These are phyloP conservation scores for Termitomyces sp. DNA, from an alignment of 768 basidiomycete genomes.

Conservation along the genomic window DNA sequence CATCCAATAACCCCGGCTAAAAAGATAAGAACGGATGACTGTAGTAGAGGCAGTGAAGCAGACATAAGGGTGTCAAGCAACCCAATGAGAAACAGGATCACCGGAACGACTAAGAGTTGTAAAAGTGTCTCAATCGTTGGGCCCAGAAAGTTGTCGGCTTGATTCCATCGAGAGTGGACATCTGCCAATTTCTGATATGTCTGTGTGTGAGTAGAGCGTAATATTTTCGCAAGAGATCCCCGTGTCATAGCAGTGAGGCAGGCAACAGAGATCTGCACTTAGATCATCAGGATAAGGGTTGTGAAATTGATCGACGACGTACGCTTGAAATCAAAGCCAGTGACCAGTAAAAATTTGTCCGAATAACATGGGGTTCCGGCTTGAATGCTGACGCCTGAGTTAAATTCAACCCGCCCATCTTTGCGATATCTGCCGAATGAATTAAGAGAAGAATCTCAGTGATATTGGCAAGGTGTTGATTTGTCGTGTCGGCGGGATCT, in stretches of 20 bases:
- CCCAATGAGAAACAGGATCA: conserved; percentile 15
- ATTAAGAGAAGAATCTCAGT: conserved; percentile 12
- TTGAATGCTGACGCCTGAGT: conserved; percentile 4
- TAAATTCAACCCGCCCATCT: neutral
- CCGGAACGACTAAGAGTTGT: conserved; percentile 12
- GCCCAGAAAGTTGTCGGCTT: conserved; percentile 9
- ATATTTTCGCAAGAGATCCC: conserved; percentile 8
- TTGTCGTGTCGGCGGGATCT: conserved; percentile 12
- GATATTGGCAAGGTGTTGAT: conserved; percentile 18
- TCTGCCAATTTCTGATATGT: conserved; percentile 10
- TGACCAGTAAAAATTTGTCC: conserved; percentile 20
- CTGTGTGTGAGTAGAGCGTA: neutral
- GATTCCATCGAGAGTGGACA: conserved; percentile 12
- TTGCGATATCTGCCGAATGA: neutral
- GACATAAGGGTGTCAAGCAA: conserved; percentile 16
- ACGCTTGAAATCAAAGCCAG: conserved; percentile 18
- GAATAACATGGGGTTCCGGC: conserved; percentile 12
- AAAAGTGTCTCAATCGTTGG: conserved; percentile 15
- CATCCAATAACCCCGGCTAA: neutral
- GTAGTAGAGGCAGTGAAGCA: neutral
- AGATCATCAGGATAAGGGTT: neutral
- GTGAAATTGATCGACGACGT: neutral
- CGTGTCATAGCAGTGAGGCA: conserved; percentile 17
- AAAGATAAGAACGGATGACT: neutral
- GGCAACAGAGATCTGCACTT: conserved; percentile 16